These are phyloP conservation scores for Heracleum sosnowskyi DNA, from an alignment of 129 eudicot genomes.

Conservation along the genomic window DNA sequence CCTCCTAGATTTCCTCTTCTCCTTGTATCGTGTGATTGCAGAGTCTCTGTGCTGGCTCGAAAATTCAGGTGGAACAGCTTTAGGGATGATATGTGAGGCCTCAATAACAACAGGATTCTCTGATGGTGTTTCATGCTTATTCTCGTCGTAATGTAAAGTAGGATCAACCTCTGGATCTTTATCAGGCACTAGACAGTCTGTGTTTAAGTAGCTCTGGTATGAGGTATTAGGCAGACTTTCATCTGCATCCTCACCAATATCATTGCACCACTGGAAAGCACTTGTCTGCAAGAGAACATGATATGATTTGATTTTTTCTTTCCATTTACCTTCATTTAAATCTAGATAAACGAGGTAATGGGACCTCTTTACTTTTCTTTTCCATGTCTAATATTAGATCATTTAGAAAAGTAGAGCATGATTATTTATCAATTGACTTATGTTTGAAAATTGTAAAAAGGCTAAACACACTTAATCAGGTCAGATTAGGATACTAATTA, in stretches of 20 bases:
- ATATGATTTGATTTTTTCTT: not conserved
- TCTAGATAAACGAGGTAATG: not conserved
- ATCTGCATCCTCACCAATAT: constrained; percentile 32
- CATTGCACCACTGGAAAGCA: constrained; percentile 37
- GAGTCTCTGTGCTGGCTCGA: constrained; percentile 72
- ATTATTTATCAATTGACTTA: not conserved
- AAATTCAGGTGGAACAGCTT: constrained; percentile 38
- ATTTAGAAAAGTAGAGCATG: not conserved
- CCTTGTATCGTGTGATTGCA: constrained; percentile 87
- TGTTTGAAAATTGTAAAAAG: not conserved
- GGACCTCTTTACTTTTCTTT: not conserved
- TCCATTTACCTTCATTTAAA: not conserved
- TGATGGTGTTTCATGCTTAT: constrained; percentile 31
- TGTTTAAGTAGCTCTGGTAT: constrained; percentile 31
- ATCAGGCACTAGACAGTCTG: constrained; percentile 50
- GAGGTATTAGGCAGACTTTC: constrained; percentile 29
- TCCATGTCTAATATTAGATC: not conserved
- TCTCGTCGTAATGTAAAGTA: constrained; percentile 14
- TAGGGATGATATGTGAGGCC: constrained; percentile 27
- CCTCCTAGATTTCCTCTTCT: constrained; percentile 91
- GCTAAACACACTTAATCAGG: too few species aligned
- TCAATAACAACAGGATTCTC: constrained; percentile 28
- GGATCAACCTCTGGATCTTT: constrained; percentile 32
- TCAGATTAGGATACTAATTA: too few species aligned
- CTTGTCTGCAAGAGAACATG: constrained; percentile 33